phyloP scores from a whole-genome alignment of 2,329 filamentous ascomycete genomes.

The Colletotrichum spinosum region DNA sequence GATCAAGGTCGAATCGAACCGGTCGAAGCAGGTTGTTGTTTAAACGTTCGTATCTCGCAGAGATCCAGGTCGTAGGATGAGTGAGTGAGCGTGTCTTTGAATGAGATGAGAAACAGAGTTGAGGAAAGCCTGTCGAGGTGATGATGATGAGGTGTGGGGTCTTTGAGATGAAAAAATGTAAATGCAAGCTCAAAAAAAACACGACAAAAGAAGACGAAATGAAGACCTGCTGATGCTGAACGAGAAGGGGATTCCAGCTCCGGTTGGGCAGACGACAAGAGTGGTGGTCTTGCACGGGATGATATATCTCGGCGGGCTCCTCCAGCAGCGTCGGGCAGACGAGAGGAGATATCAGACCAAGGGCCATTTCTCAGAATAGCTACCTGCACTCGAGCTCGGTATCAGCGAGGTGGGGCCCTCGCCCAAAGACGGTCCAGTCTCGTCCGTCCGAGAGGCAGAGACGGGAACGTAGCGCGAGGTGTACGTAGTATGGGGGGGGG shows the following conservation, averaged over 20 bases:
- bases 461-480: not conserved
- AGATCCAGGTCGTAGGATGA: slow-evolving; percentile 28
- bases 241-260: slow-evolving; percentile 35
- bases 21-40: slow-evolving; percentile 9
- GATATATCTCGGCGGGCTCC: slow-evolving; percentile 28
- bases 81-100: slow-evolving; percentile 20
- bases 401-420: slow-evolving; percentile 33
- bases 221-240: slow-evolving; percentile 22
- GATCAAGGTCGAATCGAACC: slow-evolving; percentile 21
- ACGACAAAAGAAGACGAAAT: slow-evolving; percentile 3
- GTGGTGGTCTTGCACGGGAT: slow-evolving; percentile 32
- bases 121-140: not conserved
- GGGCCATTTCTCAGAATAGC: slow-evolving; percentile 35
- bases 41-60: slow-evolving; percentile 32
- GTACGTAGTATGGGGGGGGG: not conserved
- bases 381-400: slow-evolving; percentile 22
- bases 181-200: slow-evolving; percentile 20
- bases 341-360: slow-evolving; percentile 27
- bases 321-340: not conserved
- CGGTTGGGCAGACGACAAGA: slow-evolving; percentile 16
- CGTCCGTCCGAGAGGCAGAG: slow-evolving; percentile 18
- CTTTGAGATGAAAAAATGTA: not conserved
- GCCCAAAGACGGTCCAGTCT: not conserved
- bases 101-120: slow-evolving; percentile 1
- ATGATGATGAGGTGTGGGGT: slow-evolving; percentile 7